A percentile compares a stretch with the other conserved stretches of the same genome.
Conservation (phyloP, 495 filamentous ascomycete genomes). For the Xanthoparmelia taractica region DNA sequence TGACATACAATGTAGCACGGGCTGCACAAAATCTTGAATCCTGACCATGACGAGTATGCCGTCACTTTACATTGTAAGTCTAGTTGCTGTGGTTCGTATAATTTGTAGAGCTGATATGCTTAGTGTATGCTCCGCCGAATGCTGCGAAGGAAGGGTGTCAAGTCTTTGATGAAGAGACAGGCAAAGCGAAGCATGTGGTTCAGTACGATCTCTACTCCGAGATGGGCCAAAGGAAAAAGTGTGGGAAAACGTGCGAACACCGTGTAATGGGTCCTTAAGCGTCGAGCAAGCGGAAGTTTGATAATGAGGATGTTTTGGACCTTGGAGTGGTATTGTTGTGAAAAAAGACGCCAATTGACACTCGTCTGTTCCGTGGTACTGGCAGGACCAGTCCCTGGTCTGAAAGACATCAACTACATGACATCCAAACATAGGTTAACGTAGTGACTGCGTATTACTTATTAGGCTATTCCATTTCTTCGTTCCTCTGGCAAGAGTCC, state of each 20-base stretch:
- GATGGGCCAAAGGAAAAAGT: constrained; percentile 24
- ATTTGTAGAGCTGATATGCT: constrained; percentile 25
- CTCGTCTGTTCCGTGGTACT: background rate
- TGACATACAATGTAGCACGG: constrained; percentile 49
- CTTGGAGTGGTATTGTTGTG: background rate
- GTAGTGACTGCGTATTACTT: background rate
- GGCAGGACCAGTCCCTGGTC: background rate
- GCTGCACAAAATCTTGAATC: constrained; percentile 74
- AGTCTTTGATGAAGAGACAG: constrained; percentile 64
- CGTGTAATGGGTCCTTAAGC: background rate
- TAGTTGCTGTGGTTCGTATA: background rate
- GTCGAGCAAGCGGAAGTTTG: background rate
- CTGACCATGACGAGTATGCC: constrained; percentile 59
- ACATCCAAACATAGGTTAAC: background rate
- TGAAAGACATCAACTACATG: background rate
- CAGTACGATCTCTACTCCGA: constrained; percentile 56
- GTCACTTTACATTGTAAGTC: constrained; percentile 75
- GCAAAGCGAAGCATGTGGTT: constrained; percentile 60
- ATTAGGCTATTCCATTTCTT: background rate
- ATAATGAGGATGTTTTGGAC: background rate
- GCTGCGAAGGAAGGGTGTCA: constrained; percentile 66
- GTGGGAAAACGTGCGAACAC: background rate
- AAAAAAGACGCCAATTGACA: background rate
- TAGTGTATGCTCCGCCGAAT: constrained; percentile 87
- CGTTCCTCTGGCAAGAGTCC: background rate